A percentile compares a stretch with the other conserved stretches of the same genome.
Conservation (phyloP, 2,329 filamentous ascomycete species). For the Cercospora nicotianae region DNA sequence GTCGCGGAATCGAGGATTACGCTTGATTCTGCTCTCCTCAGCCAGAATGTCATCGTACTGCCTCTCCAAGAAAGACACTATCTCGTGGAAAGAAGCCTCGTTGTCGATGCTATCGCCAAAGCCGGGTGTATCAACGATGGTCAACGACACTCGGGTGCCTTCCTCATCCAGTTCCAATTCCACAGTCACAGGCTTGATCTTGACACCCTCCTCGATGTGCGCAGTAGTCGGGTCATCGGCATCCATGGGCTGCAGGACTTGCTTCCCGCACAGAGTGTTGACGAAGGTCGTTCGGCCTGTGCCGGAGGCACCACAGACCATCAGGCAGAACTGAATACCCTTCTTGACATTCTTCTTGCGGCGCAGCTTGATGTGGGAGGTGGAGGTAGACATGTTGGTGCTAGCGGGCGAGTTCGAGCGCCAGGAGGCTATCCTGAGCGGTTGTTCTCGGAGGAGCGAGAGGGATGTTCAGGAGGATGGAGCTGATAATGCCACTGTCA, state of each 20-base stretch:
- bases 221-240: slow-evolving; percentile 85
- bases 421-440: slow-evolving; percentile 30
- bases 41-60: slow-evolving; percentile 99
- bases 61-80: slow-evolving; percentile 96
- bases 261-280: slow-evolving; percentile 97
- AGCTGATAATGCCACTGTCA: background rate
- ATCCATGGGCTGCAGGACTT: slow-evolving; percentile 87
- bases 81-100: slow-evolving; percentile 90
- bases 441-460: slow-evolving; percentile 14
- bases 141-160: slow-evolving; percentile 95
- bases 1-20: slow-evolving; percentile 99
- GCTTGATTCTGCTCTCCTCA: slow-evolving; percentile 99
- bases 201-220: slow-evolving; percentile 92
- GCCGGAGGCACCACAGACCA: slow-evolving; percentile 98
- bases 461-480: background rate
- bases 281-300: slow-evolving; percentile 98
- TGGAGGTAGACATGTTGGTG: slow-evolving; percentile 38
- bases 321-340: slow-evolving; percentile 99
- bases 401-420: slow-evolving; percentile 22
- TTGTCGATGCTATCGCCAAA: slow-evolving; percentile 99
- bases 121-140: slow-evolving; percentile 96
- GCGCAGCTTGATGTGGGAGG: slow-evolving; percentile 76
- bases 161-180: slow-evolving; percentile 97
- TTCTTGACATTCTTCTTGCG: slow-evolving; percentile 99
- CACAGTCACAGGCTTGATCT: slow-evolving; percentile 97